Percentiles rank a stretch among this genome's conserved stretches.
These are phyloP conservation scores for Fusarium sp. DNA, from an alignment of 2,329 filamentous ascomycete species.

Conservation along the genomic window DNA sequence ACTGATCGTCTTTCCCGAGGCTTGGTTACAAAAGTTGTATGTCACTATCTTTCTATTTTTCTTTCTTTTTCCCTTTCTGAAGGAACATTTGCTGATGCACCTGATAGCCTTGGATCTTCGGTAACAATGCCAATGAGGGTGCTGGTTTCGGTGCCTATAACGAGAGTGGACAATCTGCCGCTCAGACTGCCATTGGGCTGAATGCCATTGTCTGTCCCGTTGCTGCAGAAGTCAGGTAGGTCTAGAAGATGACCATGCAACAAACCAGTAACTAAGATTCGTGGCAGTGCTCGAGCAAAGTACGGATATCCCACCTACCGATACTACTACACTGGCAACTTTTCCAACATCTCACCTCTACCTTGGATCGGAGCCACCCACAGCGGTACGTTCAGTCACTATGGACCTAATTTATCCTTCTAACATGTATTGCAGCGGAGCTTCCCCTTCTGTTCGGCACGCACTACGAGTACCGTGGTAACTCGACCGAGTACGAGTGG, in stretches of 20 bases:
- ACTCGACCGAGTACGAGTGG: conserved; percentile 23
- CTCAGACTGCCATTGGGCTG: conserved; percentile 9
- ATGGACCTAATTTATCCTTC: fast-evolving
- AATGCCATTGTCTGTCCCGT: conserved; percentile 18
- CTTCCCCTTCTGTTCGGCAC: conserved; percentile 19
- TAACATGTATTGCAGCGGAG: not conserved
- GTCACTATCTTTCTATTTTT: no score
- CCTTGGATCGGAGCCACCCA: conserved; percentile 17
- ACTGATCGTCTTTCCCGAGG: conserved; percentile 10
- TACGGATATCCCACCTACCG: conserved; percentile 20
- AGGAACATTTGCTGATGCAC: not conserved
- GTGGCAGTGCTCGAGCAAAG: not conserved
- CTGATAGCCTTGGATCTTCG: conserved; percentile 19
- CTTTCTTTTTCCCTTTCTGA: no score
- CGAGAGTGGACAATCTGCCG: not conserved
- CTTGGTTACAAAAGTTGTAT: conserved; percentile 14
- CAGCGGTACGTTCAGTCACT: not conserved
- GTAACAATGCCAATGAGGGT: conserved; percentile 31
- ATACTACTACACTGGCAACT: conserved; percentile 26
- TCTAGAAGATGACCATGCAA: fast-evolving
- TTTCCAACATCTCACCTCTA: conserved; percentile 20
- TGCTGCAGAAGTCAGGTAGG: conserved; percentile 18
- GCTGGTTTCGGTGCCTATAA: conserved; percentile 21
- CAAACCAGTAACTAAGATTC: fast-evolving
- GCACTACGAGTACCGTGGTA: conserved; percentile 19